Percentiles rank a stretch among this genome's conserved stretches.
Evolutionary conservation across 176 grass and related monocot genomes (phyloP).

Genomic region (Carex cristatella): DNA sequence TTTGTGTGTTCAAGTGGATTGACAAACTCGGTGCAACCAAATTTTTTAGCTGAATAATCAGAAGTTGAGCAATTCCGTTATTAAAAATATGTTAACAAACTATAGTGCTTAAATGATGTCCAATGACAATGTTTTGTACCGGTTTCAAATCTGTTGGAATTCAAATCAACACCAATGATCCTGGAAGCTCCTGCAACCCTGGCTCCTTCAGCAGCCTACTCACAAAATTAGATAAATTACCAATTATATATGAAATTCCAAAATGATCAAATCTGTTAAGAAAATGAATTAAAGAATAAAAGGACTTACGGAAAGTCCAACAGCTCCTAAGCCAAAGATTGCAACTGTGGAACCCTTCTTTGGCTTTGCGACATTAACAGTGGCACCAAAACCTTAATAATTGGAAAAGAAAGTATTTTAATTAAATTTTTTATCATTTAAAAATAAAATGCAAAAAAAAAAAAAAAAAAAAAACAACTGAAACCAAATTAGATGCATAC

Average conservation of each 20-base stretch:
- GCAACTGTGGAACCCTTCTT: constrained; percentile 56
- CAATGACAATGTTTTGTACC: constrained; percentile 21
- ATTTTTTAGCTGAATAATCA: constrained; percentile 58
- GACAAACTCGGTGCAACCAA: constrained; percentile 79
- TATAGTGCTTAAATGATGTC: background rate
- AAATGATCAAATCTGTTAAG: background rate
- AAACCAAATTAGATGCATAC: constrained; percentile 17
- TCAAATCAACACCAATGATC: constrained; percentile 84
- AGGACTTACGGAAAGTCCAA: constrained; percentile 67
- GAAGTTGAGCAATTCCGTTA: background rate
- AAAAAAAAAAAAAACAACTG: too few relatives aligned
- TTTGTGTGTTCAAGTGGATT: constrained; percentile 64
- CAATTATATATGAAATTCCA: background rate
- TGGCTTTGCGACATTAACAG: constrained; percentile 72
- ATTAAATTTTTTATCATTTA: background rate
- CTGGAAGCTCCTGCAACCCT: constrained; percentile 66
- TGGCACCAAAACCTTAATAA: constrained; percentile 58
- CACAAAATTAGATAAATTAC: background rate
- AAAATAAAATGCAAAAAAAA: background rate
- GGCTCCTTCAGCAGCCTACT: constrained; percentile 80
- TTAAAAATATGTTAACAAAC: background rate
- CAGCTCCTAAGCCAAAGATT: constrained; percentile 75
- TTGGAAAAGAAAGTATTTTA: background rate
- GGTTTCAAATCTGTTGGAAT: constrained; percentile 62
- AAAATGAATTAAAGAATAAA: background rate